Evolutionary conservation across 2,329 filamentous ascomycete genomes (phyloP).

Genomic region (Fusarium sp.): DNA sequence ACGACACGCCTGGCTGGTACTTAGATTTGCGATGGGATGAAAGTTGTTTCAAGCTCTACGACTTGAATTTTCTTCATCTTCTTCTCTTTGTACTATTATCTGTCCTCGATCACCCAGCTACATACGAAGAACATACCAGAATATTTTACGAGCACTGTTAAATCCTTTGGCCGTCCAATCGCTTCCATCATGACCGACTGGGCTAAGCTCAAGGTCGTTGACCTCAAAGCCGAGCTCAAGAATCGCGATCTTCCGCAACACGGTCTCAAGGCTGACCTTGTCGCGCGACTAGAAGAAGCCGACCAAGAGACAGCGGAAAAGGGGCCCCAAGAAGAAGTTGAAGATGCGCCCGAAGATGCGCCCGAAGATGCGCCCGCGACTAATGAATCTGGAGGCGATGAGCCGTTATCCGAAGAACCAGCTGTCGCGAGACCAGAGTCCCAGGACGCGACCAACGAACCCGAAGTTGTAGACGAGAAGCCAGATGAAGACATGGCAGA

Average conservation of each 20-base stretch:
- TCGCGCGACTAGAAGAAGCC: constrained; percentile 67
- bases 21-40: constrained; percentile 41
- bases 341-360: constrained; percentile 28
- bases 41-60: constrained; percentile 17
- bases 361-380: constrained; percentile 22
- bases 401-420: constrained; percentile 5
- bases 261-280: constrained; percentile 78
- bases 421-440: neutral
- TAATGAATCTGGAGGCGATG: constrained; percentile 24
- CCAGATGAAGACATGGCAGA: constrained; percentile 3
- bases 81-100: neutral
- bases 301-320: constrained; percentile 25
- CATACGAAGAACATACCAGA: neutral
- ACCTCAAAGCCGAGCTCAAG: constrained; percentile 81
- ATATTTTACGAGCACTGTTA: constrained; percentile 2
- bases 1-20: constrained; percentile 5
- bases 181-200: constrained; percentile 61
- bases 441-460: constrained; percentile 10
- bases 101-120: too few species aligned
- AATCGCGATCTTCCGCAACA: constrained; percentile 74
- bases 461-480: constrained; percentile 14
- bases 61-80: constrained; percentile 13
- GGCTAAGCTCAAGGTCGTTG: constrained; percentile 75
- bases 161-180: constrained; percentile 19
- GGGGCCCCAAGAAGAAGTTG: constrained; percentile 15